phyloP scores from a whole-genome alignment of 257 asterid genomes.

The Ilex asprella region DNA sequence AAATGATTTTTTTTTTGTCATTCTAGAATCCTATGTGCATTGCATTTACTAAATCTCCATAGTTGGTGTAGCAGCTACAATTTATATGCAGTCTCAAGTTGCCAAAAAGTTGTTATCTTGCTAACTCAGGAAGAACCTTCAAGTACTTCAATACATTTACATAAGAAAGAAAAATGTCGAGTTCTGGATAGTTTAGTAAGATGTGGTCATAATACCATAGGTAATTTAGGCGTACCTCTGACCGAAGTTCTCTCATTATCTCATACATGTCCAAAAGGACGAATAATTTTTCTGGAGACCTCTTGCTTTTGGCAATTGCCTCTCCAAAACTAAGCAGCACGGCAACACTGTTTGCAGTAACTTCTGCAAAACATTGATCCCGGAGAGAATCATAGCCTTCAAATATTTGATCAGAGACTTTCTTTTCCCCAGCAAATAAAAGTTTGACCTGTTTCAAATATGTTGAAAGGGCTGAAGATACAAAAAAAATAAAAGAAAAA shows the following conservation, averaged over 20 bases:
- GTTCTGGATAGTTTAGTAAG: too few species aligned
- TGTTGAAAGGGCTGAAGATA: slow-evolving; percentile 8
- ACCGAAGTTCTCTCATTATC: slow-evolving; percentile 82
- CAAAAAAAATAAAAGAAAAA: slow-evolving; percentile 9
- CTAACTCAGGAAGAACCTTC: neutral
- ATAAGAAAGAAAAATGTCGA: neutral
- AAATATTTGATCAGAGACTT: slow-evolving; percentile 66
- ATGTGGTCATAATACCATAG: neutral
- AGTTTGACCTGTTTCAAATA: slow-evolving; percentile 61
- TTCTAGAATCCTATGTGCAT: too few species aligned
- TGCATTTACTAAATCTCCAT: too few species aligned
- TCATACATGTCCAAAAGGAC: slow-evolving; percentile 95
- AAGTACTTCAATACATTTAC: too few species aligned
- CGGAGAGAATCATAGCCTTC: slow-evolving; percentile 52
- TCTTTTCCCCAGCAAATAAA: slow-evolving; percentile 79
- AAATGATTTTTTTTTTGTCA: too few species aligned
- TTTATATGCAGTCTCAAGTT: too few species aligned
- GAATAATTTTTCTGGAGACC: slow-evolving; percentile 89
- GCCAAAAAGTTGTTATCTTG: neutral
- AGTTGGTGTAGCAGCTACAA: too few species aligned
- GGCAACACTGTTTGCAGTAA: slow-evolving; percentile 56
- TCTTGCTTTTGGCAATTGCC: slow-evolving; percentile 88
- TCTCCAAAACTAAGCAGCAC: slow-evolving; percentile 83
- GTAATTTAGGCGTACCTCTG: slow-evolving; percentile 48
- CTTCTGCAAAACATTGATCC: slow-evolving; percentile 85